A percentile compares a stretch with the other conserved stretches of the same genome.
Conservation (phyloP, 2,329 filamentous ascomycete species). For the Acrodontium crateriforme region DNA sequence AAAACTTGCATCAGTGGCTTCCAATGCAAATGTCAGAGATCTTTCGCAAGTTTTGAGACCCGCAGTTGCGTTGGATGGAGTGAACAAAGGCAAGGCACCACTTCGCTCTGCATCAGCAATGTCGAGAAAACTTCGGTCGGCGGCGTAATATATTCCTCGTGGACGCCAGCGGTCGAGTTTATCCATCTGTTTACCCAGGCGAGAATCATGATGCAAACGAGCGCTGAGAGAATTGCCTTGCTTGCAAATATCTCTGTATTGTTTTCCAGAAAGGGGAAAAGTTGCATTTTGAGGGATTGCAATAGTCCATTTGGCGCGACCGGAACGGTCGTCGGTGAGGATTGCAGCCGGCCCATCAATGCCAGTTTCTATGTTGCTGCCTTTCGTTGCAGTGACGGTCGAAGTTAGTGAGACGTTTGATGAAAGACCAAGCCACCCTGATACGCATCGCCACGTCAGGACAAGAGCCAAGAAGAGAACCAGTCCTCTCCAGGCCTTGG, state of each 20-base stretch:
- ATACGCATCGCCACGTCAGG: conserved; percentile 8
- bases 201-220: conserved; percentile 19
- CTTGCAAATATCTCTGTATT: conserved; percentile 57
- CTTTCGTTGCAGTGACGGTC: too few species aligned
- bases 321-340: conserved; percentile 46
- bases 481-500: conserved; percentile 7
- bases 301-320: conserved; percentile 63
- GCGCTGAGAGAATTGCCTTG: conserved; percentile 34
- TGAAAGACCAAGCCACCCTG: conserved; percentile 4
- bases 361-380: too few species aligned
- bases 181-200: conserved; percentile 22
- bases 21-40: conserved; percentile 66
- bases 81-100: conserved; percentile 46
- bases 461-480: conserved; percentile 6
- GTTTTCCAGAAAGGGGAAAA: conserved; percentile 52
- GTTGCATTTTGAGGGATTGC: conserved; percentile 54
- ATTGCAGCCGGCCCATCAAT: conserved; percentile 63
- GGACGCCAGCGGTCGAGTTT: too few species aligned
- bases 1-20: conserved; percentile 59
- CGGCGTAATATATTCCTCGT: conserved; percentile 42
- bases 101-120: conserved; percentile 54
- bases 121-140: conserved; percentile 60
- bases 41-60: conserved; percentile 45
- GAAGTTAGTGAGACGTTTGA: too few species aligned
- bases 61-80: conserved; percentile 8